Percentiles rank a stretch among this genome's conserved stretches.
Evolutionary conservation across 106 monocot genomes (phyloP).

Genomic region (Cymbidium sinense): DNA sequence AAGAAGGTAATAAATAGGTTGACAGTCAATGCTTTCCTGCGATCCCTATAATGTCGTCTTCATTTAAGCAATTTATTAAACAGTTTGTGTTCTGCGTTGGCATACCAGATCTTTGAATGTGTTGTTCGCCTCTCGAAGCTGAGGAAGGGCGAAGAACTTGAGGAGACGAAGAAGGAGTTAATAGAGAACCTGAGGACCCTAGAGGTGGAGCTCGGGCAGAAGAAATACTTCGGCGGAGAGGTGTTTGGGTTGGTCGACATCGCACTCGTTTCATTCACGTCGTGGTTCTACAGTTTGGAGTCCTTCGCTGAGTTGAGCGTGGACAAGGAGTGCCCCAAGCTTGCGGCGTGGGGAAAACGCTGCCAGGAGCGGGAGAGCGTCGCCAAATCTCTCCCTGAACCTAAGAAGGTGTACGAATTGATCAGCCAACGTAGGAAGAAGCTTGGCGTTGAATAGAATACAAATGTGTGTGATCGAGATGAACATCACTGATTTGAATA

Average conservation of each 20-base stretch:
- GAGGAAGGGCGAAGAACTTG: neutral
- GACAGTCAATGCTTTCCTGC: too few species aligned
- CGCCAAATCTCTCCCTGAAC: conserved; percentile 10
- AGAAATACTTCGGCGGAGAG: conserved; percentile 12
- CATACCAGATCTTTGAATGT: neutral
- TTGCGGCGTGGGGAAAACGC: conserved; percentile 17
- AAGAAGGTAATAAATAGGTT: conserved; percentile 9
- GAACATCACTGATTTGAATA: too few species aligned
- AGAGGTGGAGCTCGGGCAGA: conserved; percentile 22
- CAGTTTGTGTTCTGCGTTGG: neutral
- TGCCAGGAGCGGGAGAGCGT: conserved; percentile 17
- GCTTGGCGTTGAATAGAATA: conserved; percentile 4
- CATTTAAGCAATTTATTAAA: neutral
- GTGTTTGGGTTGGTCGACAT: conserved; percentile 24
- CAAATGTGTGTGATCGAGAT: too few species aligned
- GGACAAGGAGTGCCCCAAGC: conserved; percentile 17
- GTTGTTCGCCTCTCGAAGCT: neutral
- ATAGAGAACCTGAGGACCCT: conserved; percentile 5
- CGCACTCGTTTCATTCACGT: conserved; percentile 8
- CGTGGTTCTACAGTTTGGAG: conserved; percentile 20
- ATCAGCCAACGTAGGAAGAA: conserved; percentile 9
- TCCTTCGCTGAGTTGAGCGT: conserved; percentile 12
- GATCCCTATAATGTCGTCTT: neutral
- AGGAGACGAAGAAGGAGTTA: conserved; percentile 15
- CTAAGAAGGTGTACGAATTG: conserved; percentile 12